Conservation (phyloP, 495 filamentous ascomycete species). For the Neurospora sp. region DNA sequence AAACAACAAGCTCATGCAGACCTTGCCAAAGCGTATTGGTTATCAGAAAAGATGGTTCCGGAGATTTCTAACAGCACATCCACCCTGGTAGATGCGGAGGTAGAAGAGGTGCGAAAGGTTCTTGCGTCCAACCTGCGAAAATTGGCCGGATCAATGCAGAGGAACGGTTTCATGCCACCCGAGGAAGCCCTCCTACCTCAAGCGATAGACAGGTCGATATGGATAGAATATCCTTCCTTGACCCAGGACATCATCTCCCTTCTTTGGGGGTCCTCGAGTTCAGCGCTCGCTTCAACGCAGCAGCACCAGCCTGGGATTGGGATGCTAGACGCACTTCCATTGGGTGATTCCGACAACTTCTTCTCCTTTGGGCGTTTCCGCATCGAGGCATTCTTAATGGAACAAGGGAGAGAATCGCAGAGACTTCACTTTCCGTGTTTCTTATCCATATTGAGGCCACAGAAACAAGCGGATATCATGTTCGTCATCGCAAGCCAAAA, state of each 20-base stretch:
- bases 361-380: constrained; percentile 70
- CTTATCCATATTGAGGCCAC: constrained; percentile 61
- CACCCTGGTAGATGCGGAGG: constrained; percentile 24
- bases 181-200: constrained; percentile 53
- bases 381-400: constrained; percentile 57
- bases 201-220: constrained; percentile 61
- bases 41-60: constrained; percentile 54
- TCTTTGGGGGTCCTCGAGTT: constrained; percentile 50
- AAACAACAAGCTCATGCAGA: constrained; percentile 64
- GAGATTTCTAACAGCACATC: constrained; percentile 33
- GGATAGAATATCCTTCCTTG: constrained; percentile 61
- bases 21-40: constrained; percentile 76
- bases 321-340: constrained; percentile 56
- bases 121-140: constrained; percentile 56
- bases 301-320: constrained; percentile 28
- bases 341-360: constrained; percentile 56
- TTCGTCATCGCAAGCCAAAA: constrained; percentile 67
- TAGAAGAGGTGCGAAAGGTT: constrained; percentile 42
- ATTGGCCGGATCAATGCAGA: constrained; percentile 68
- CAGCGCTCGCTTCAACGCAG: constrained; percentile 28
- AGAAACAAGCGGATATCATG: constrained; percentile 52
- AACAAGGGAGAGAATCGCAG: constrained; percentile 53
- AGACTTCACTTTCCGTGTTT: constrained; percentile 58
- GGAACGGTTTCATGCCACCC: constrained; percentile 63
- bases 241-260: constrained; percentile 55